These are phyloP conservation scores for Diaporthe aspalathi DNA, from an alignment of 2,329 filamentous ascomycete genomes.

Conservation along the genomic window DNA sequence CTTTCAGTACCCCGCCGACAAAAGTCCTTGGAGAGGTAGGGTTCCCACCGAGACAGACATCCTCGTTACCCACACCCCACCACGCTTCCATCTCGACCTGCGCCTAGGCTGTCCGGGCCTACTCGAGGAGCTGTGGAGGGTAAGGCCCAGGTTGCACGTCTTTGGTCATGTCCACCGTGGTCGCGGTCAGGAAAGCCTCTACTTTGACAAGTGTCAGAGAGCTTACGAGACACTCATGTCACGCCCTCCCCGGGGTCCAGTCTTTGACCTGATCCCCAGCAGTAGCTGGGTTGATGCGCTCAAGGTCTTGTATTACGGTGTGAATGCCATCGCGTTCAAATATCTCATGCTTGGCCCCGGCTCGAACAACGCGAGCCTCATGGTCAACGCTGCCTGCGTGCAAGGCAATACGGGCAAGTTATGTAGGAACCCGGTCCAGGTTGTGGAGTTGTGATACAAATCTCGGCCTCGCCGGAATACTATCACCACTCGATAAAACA, in stretches of 20 bases:
- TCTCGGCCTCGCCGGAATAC: conserved; percentile 9
- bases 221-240: conserved; percentile 76
- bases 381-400: conserved; percentile 70
- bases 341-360: conserved; percentile 67
- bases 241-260: conserved; percentile 53
- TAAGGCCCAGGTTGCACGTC: conserved; percentile 80
- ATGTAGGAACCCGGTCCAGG: conserved; percentile 51
- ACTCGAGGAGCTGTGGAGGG: conserved; percentile 77
- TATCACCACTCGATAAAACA: neutral
- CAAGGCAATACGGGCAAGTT: conserved; percentile 63
- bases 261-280: conserved; percentile 60
- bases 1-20: conserved; percentile 77
- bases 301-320: conserved; percentile 57
- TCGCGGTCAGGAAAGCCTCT: conserved; percentile 75
- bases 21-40: conserved; percentile 78
- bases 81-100: conserved; percentile 77
- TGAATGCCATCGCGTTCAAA: conserved; percentile 64
- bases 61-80: conserved; percentile 84
- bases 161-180: conserved; percentile 89
- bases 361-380: conserved; percentile 60
- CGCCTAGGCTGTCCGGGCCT: conserved; percentile 78
- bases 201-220: conserved; percentile 79
- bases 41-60: conserved; percentile 81
- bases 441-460: conserved; percentile 49
- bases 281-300: conserved; percentile 59